These are phyloP conservation scores for Chalciporus piperatus DNA, from an alignment of 768 basidiomycete species.

Conservation along the genomic window DNA sequence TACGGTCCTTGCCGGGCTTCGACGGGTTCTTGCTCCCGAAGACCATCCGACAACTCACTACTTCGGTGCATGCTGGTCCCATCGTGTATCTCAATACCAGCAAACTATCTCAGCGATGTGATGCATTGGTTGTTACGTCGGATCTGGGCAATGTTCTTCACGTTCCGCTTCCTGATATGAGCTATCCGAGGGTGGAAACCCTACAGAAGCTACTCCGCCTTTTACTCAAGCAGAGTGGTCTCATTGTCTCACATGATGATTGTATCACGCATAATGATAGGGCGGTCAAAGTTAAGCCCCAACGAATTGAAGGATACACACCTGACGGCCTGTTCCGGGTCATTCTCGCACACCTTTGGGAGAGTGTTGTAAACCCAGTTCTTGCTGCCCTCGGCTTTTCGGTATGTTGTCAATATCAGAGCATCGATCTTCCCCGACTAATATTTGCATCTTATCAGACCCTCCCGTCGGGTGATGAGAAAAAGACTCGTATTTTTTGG, in stretches of 20 bases:
- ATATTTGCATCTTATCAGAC: background rate
- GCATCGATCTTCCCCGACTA: background rate
- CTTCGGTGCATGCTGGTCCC: background rate
- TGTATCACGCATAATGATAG: too few species aligned
- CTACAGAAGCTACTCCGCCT: background rate
- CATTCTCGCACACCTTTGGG: background rate
- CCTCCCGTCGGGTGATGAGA: background rate
- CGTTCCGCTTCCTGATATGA: background rate
- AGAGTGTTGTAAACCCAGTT: background rate
- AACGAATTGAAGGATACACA: background rate
- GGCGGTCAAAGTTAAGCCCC: too few species aligned
- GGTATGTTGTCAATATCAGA: too few species aligned
- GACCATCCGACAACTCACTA: background rate
- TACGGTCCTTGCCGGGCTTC: conserved; percentile 17
- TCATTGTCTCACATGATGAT: background rate
- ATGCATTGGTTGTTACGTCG: too few species aligned
- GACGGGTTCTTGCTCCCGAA: conserved; percentile 19
- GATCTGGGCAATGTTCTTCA: background rate
- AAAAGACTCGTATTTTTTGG: background rate
- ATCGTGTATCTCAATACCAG: too few species aligned
- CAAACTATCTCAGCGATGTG: too few species aligned
- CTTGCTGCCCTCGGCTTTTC: background rate
- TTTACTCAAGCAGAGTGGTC: background rate
- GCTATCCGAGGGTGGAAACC: background rate
- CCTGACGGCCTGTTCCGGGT: background rate